Evolutionary conservation across 169 alveolate species (phyloP).

Genomic region (Plasmodium vivax): DNA sequence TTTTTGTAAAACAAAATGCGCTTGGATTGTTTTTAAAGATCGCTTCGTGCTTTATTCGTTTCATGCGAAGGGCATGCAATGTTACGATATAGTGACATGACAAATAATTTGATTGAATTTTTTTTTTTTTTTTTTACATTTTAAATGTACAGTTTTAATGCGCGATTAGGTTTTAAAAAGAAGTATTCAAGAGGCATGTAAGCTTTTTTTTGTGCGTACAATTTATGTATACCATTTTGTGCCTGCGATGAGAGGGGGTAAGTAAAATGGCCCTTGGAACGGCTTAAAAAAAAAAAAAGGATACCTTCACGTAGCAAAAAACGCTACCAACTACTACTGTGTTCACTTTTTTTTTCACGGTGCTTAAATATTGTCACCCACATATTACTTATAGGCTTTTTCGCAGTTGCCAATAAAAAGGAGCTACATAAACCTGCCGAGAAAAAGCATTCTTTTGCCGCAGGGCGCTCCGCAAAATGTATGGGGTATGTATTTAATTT

Average conservation of each 20-base stretch:
- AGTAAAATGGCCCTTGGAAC: neutral
- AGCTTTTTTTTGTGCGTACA: neutral
- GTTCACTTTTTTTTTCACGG: neutral
- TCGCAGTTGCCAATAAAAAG: constrained; percentile 5
- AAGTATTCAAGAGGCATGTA: neutral
- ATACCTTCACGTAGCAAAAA: neutral
- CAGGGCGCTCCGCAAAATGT: neutral
- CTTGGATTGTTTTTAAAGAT: neutral
- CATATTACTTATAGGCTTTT: neutral
- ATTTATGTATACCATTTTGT: neutral
- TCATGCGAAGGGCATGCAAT: neutral
- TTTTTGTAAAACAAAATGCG: constrained; percentile 23
- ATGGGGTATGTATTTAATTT: neutral
- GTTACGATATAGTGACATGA: neutral
- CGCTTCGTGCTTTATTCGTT: neutral
- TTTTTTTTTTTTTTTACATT: neutral
- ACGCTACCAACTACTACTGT: neutral
- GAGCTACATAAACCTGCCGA: neutral
- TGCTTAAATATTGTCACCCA: neutral
- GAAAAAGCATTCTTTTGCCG: neutral
- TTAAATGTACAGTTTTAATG: neutral
- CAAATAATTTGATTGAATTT: neutral
- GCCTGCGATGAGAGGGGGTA: neutral
- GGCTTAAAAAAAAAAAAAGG: neutral
- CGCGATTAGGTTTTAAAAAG: neutral